A percentile compares a stretch with the other conserved stretches of the same genome.
Evolutionary conservation across 176 grass and related monocot species (phyloP).

Genomic region (Aegilops longissima): DNA sequence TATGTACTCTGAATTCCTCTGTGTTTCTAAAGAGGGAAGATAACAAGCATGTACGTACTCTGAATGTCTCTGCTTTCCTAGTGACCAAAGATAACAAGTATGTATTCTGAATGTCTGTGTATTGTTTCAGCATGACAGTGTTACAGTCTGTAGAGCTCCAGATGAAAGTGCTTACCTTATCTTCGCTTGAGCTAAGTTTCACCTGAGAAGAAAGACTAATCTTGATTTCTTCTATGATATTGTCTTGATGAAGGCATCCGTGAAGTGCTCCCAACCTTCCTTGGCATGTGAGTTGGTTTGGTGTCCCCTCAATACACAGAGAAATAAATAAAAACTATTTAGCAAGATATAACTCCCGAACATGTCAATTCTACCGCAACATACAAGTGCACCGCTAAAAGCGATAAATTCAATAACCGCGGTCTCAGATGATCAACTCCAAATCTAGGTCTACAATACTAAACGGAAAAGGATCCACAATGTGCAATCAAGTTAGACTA

Average conservation of each 20-base stretch:
- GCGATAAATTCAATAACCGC: neutral
- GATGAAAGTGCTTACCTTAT: slow-evolving; percentile 47
- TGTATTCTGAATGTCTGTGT: neutral
- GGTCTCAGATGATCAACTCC: no score
- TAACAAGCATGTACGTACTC: neutral
- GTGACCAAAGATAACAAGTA: neutral
- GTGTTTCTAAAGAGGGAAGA: slow-evolving; percentile 52
- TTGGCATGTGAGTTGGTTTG: slow-evolving; percentile 97
- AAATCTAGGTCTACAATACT: neutral
- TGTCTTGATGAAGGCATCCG: slow-evolving; percentile 83
- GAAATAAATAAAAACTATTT: no score
- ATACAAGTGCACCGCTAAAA: neutral
- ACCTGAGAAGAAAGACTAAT: slow-evolving; percentile 88
- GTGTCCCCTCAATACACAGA: slow-evolving; percentile 34
- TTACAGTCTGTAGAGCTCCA: neutral
- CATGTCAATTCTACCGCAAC: no score
- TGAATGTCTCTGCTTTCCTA: neutral
- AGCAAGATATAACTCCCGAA: no score
- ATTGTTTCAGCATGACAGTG: neutral
- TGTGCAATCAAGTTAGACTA: neutral
- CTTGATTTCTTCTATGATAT: slow-evolving; percentile 82
- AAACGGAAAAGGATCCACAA: neutral
- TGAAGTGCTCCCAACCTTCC: slow-evolving; percentile 96
- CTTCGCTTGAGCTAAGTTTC: slow-evolving; percentile 90
- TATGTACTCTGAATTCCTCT: slow-evolving; percentile 13